Evolutionary conservation across 768 basidiomycete species (phyloP).

Genomic region (Trametes coccinea): DNA sequence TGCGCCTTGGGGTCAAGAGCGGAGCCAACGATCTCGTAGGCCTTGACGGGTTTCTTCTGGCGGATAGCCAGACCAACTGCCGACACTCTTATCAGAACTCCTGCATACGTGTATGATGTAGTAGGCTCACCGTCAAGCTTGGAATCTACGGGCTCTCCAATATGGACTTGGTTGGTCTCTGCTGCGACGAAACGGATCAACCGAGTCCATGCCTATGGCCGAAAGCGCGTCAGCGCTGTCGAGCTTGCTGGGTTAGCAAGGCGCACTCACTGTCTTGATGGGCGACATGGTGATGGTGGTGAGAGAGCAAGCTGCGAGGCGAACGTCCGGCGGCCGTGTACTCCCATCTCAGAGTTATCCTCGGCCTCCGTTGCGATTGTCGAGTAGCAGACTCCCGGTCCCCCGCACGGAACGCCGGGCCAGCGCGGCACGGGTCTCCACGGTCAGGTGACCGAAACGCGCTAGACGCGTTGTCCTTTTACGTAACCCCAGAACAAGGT

Average conservation of each 20-base stretch:
- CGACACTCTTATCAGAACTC: background rate
- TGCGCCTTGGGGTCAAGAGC: slow-evolving; percentile 66
- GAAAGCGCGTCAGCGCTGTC: background rate
- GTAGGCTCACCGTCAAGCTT: slow-evolving; percentile 54
- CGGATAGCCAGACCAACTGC: slow-evolving; percentile 59
- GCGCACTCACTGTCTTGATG: slow-evolving; percentile 51
- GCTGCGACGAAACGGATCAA: slow-evolving; percentile 80
- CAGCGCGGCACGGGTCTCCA: slow-evolving; percentile 8
- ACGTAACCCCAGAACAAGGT: slow-evolving; percentile 20
- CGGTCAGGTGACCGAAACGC: slow-evolving; percentile 35
- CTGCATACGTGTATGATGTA: slow-evolving; percentile 7
- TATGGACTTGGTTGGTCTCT: slow-evolving; percentile 72
- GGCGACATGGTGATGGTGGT: slow-evolving; percentile 49
- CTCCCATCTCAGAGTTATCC: background rate
- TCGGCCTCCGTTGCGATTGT: background rate
- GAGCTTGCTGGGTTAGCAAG: background rate
- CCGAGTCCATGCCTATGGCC: slow-evolving; percentile 67
- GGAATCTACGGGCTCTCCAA: slow-evolving; percentile 74
- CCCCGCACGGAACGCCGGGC: slow-evolving; percentile 21
- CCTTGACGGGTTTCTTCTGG: slow-evolving; percentile 57
- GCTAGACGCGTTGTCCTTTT: slow-evolving; percentile 14
- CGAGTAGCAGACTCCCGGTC: background rate
- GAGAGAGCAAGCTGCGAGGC: slow-evolving; percentile 11
- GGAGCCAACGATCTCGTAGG: slow-evolving; percentile 70
- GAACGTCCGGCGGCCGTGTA: slow-evolving; percentile 11